Evolutionary conservation across 192 early-diverging fungal genomes (phyloP), one percentile per base, ranked within the genome.

Genomic region (Pilobolus umbonatus): DNA sequence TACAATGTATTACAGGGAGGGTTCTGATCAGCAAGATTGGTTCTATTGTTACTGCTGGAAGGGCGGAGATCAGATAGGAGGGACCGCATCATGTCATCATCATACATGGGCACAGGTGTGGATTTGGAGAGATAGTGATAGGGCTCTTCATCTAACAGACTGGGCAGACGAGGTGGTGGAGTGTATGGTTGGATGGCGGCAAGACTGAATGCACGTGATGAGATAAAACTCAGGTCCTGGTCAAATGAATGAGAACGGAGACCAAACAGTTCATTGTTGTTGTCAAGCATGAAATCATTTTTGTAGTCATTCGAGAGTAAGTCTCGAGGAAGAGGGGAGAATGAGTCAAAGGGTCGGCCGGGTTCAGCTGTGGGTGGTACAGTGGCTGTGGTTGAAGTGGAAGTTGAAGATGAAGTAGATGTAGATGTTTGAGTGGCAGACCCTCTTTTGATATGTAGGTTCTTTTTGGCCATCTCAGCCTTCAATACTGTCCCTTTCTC

Each of bases 391-490:
- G 60, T 24, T 25, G 55, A 50, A 50, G 62, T 40, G 21, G 62
- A 56, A 2, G 54, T 57, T 1, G 62, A 57, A 14, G 53, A 30
- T 12, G 66, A 52, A 19, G 46, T 68, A 6, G 60, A 58, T 22
- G 60, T 43, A n/a, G 55, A 34, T 1, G 60, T 15, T 29, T 61
- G 46, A n/a, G 43, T 46, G 44, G 52, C 26, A 12, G 60, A 61
- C n/a, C 87, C 89, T 45, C 93, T 84, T 61, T 89, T 91, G 49
- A 90, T 93, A 75, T 95, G 92, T 51, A 99, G 79, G 65, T 99
- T 97, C 80, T 97, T 98, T 67, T 96, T 97, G 31, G 97, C 97
- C 90, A 99, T 93, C 65, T 98, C 95, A 1, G 95, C 97, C 73
- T 99, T 99, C 36, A 99, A 82, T 26, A 90, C 71, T 38, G 80